phyloP scores from a whole-genome alignment of 768 basidiomycete genomes.

The Podaxis sp. region DNA sequence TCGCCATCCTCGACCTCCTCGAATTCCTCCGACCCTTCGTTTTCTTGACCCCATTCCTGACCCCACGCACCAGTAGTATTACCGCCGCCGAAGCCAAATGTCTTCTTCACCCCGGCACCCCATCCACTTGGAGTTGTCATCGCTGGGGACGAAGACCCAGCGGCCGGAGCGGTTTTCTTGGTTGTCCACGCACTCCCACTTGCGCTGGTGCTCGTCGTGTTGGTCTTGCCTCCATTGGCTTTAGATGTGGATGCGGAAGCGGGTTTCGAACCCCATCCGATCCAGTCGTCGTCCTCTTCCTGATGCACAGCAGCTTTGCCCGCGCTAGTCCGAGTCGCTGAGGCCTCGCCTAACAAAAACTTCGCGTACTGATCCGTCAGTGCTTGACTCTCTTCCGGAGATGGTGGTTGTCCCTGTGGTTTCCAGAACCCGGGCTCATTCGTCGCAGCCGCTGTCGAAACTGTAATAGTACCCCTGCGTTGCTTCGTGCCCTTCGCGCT shows the following conservation, averaged over 20 bases:
- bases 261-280: slow-evolving; percentile 5
- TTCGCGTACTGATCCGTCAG: slow-evolving; percentile 9
- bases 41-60: not conserved
- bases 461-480: slow-evolving; percentile 7
- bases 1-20: not conserved
- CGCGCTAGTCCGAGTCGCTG: not conserved
- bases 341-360: not conserved
- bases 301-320: not conserved
- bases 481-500: slow-evolving; percentile 1
- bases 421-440: slow-evolving; percentile 4
- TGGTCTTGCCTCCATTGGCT: not conserved
- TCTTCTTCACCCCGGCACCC: slow-evolving; percentile 8
- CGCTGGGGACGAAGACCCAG: slow-evolving; percentile 6
- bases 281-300: slow-evolving; percentile 7
- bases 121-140: not conserved
- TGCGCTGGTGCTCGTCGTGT: not conserved
- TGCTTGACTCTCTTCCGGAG: slow-evolving; percentile 4
- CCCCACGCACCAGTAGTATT: not conserved
- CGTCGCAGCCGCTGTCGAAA: not conserved
- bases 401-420: slow-evolving; percentile 7
- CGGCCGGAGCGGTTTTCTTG: slow-evolving; percentile 17
- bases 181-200: slow-evolving; percentile 21
- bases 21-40: not conserved
- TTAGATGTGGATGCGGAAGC: not conserved
- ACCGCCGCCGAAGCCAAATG: slow-evolving; percentile 2